Percentiles rank a stretch among this genome's conserved stretches.
Conservation (phyloP, 345 rosid species). For the Streptanthus diversifolius region DNA sequence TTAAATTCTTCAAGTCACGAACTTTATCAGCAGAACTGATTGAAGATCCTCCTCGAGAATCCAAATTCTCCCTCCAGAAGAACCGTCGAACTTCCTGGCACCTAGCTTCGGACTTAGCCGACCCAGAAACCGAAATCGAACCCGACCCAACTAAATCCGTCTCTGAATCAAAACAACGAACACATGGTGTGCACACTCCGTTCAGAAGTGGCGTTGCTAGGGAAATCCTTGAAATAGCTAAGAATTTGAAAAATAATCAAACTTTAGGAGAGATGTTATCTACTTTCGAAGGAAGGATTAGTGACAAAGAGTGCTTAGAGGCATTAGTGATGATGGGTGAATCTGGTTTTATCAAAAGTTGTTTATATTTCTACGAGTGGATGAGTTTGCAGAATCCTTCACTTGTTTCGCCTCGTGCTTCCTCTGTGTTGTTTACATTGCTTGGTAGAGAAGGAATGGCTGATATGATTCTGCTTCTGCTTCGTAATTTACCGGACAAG, state of each 20-base stretch:
- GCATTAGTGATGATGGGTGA: conserved; percentile 56
- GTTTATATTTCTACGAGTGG: conserved; percentile 82
- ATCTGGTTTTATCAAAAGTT: conserved; percentile 45
- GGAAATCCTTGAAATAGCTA: conserved; percentile 55
- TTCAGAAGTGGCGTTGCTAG: conserved; percentile 30
- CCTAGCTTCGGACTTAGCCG: conserved; percentile 41
- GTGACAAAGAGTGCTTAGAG: conserved; percentile 47
- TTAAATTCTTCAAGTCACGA: conserved; percentile 64
- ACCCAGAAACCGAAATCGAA: conserved; percentile 24
- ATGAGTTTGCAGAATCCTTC: conserved; percentile 74
- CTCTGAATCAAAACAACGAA: conserved; percentile 19
- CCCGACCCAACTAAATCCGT: conserved; percentile 5
- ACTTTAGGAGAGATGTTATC: conserved; percentile 68
- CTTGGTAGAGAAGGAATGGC: conserved; percentile 65
- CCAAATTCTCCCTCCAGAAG: conserved; percentile 50
- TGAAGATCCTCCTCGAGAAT: conserved; percentile 48
- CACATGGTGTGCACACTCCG: conserved; percentile 5
- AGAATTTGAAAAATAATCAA: conserved; percentile 45
- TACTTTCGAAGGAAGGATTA: conserved; percentile 43
- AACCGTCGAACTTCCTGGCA: conserved; percentile 77
- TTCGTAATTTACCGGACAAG: conserved; percentile 58
- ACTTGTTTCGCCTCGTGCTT: conserved; percentile 60
- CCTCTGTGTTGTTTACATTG: conserved; percentile 61
- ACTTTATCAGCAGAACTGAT: conserved; percentile 13
- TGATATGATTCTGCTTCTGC: conserved; percentile 47